Conservation (phyloP, 169 alveolate species). For the Eimeria falciformis region DNA sequence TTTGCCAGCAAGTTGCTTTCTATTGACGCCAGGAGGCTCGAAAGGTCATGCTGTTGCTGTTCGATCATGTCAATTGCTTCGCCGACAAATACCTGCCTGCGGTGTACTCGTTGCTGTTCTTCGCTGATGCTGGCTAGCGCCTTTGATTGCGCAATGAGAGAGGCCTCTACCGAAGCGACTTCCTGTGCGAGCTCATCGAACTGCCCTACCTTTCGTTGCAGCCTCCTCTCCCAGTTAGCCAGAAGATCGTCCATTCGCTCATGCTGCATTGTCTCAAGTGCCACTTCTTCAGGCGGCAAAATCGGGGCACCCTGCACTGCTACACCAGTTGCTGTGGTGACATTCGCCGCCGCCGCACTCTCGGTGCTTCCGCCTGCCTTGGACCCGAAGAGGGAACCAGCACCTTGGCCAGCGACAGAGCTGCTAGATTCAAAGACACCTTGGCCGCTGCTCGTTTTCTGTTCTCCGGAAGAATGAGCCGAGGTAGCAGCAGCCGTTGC, state of each 20-base stretch:
- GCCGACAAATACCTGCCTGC: conserved; percentile 68
- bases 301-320: conserved; percentile 1
- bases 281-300: conserved; percentile 74
- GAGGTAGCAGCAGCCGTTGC: conserved; percentile 45
- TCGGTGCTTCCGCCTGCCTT: conserved; percentile 21
- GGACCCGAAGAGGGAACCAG: conserved; percentile 1
- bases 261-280: conserved; percentile 77
- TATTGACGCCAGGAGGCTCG: conserved; percentile 61
- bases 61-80: conserved; percentile 73
- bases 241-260: conserved; percentile 73
- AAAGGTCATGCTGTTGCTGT: conserved; percentile 73
- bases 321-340: conserved; percentile 5
- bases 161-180: conserved; percentile 72
- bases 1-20: conserved; percentile 58
- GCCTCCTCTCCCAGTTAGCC: conserved; percentile 76
- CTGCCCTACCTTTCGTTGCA: conserved; percentile 72
- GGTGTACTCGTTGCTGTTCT: conserved; percentile 73
- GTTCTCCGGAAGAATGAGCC: neutral
- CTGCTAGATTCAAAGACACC: conserved; percentile 9
- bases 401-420: neutral
- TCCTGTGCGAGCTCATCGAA: conserved; percentile 75
- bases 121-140: conserved; percentile 64
- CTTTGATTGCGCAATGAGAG: conserved; percentile 64
- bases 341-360: conserved; percentile 17
- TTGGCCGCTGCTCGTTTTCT: conserved; percentile 31